Percentiles rank a stretch among this genome's conserved stretches.
phyloP scores from a whole-genome alignment of 306 rosid genomes.

The Lathyrus oleraceus region DNA sequence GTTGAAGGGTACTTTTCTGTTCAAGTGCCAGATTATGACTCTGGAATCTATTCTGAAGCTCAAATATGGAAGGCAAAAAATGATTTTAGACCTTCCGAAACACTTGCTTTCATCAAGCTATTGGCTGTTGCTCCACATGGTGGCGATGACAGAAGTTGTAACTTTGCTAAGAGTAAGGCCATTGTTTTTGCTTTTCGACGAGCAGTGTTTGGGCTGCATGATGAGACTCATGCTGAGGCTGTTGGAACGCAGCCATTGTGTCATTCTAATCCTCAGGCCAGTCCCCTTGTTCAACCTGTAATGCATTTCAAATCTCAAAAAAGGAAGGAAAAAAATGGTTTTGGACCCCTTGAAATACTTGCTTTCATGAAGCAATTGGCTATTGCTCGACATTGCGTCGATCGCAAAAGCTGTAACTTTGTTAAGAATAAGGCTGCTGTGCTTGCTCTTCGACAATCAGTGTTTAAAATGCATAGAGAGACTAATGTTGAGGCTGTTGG shows the following conservation, averaged over 20 bases:
- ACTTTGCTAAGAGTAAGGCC: slow-evolving; percentile 62
- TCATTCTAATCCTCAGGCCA: slow-evolving; percentile 38
- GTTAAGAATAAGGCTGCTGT: slow-evolving; percentile 59
- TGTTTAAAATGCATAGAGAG: slow-evolving; percentile 77
- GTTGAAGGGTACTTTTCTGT: slow-evolving; percentile 68
- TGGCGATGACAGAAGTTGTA: slow-evolving; percentile 46
- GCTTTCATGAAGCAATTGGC: slow-evolving; percentile 77
- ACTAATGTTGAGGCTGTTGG: slow-evolving; percentile 93
- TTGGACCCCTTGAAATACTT: slow-evolving; percentile 54
- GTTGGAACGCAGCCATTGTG: slow-evolving; percentile 59
- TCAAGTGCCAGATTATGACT: slow-evolving; percentile 80
- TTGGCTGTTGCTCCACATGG: slow-evolving; percentile 55
- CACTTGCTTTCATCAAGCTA: slow-evolving; percentile 64
- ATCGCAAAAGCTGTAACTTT: slow-evolving; percentile 46
- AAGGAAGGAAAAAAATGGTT: slow-evolving; percentile 52
- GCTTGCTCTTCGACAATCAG: slow-evolving; percentile 51
- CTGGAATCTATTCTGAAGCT: slow-evolving; percentile 62
- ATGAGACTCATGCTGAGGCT: slow-evolving; percentile 90
- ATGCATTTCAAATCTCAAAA: slow-evolving; percentile 62
- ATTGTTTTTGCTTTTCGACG: slow-evolving; percentile 48
- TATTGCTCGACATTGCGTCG: slow-evolving; percentile 45
- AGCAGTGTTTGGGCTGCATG: slow-evolving; percentile 72
- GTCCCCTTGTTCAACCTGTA: slow-evolving; percentile 32
- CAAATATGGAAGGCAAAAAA: slow-evolving; percentile 65
- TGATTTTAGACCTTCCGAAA: slow-evolving; percentile 52